Base-by-base conservation (phyloP, 139 green algal genomes). In the Tetradesmus lagerheimii region DNA sequence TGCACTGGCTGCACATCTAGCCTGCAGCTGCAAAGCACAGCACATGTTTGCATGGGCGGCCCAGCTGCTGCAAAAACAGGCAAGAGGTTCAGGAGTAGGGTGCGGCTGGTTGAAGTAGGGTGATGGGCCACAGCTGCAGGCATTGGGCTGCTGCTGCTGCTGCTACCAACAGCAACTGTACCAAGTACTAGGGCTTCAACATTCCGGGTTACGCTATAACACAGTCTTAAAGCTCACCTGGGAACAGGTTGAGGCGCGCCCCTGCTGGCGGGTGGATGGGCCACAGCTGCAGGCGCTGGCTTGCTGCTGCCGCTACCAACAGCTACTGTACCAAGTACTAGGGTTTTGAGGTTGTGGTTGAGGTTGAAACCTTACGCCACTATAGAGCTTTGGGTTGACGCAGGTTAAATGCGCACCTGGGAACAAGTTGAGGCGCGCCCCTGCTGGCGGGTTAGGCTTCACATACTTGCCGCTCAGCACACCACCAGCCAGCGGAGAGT, bases 401-500 rank as follows among this genome's bases (percentile, higher is more conserved):
- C n/a, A n/a, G n/a, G n/a, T n/a, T n/a, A n/a, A n/a, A n/a, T n/a
- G 15, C 80, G 75, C 45, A 86, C 92, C 94, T 20, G 94, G 87
- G 89, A 98, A 98, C 31, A 97, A 66, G 91, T 96, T 98, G 89
- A 98, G 94, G 18, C 96, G 91, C 37, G 90, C 85, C 53, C 90
- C 93, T n/a, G 76, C 82, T 50, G 92, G 38, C 4, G 53, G 86
- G 38, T 92, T 75, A 1, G 78, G 77, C 12, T 91, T 76, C 20
- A 93, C 67, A 62, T 93, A 91, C 76, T 90, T 90, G 64, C 80
- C 80, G 75, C 45, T 79, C 15, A 91, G 45, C 0, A 47, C 77
- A 4, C 77, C 86, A 41, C 64, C 92, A 14, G 90, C 93, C 62
- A 95, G 85, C 0, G 93, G 92, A 6, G 53, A 90, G 94, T 99